Evolutionary conservation across 768 basidiomycete species (phyloP), one percentile per base, ranked within the genome.

Genomic region (Melanogaster broomeanus): DNA sequence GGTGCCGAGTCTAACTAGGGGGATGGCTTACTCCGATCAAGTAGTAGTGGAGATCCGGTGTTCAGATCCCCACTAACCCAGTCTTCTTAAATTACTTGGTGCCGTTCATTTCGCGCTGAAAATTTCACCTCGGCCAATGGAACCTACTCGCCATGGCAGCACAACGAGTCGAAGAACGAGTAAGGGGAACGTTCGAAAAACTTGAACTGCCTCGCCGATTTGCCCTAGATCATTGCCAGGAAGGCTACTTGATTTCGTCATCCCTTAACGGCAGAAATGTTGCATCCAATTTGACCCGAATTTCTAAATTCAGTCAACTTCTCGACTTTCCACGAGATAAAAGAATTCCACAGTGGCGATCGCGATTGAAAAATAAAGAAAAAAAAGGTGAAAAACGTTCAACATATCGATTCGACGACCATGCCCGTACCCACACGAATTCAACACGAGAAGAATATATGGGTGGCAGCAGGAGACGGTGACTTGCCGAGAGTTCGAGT

Each of bases 391-490:
- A n/a, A n/a, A n/a, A 48, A 45, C 28, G 35, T 27, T 25, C 19
- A 13, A 12, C 39, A 40, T 40, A 53, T 57, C 39, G 46, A 65
- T 67, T 74, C 70, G 72, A 18, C 57, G 45, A 59, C 48, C 49
- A 68, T 73, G 72, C 69, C 72, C 25, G 64, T 66, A 27, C 63
- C 69, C 15, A 67, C 65, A 11, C 60, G 57, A 25, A 56, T 63
- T 8, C 64, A 61, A 19, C 48, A 43, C 16, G 57, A 43, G 41
- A 69, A 81, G 65, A 95, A 95, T 71, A 87, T 97, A 40, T 97
- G 94, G 94, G 82, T 97, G 31, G 94, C 94, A 40, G 90, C 94
- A 0, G 88, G 84, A 41, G 94, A 97, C 63, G 94, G 94, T 38
- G 89, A 97, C 72, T 69, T 95, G 30, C 70, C 71, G n/a, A 77